A percentile compares a stretch with the other conserved stretches of the same genome.
These are phyloP conservation scores for Fusarium nematophilum DNA, from an alignment of 2,329 filamentous ascomycete species.

Conservation along the genomic window DNA sequence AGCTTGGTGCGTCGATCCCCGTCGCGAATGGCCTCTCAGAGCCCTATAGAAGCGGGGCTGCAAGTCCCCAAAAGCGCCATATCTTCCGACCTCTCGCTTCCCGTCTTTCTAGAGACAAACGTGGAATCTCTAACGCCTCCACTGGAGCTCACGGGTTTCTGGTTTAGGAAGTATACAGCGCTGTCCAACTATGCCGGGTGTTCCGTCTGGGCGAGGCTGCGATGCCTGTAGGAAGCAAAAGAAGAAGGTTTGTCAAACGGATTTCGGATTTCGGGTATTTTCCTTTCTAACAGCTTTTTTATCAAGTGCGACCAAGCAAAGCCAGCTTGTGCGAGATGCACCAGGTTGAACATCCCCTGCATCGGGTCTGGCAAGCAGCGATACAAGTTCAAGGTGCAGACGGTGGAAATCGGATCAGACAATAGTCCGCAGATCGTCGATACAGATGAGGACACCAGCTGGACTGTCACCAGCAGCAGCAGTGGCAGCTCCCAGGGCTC, in stretches of 20 bases:
- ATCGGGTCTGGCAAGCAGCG: slow-evolving; percentile 59
- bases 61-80: slow-evolving; percentile 2
- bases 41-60: slow-evolving; percentile 23
- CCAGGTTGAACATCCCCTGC: slow-evolving; percentile 57
- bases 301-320: slow-evolving; percentile 58
- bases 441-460: slow-evolving; percentile 11
- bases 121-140: neutral
- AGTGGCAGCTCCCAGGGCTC: slow-evolving; percentile 2
- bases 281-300: slow-evolving; percentile 3
- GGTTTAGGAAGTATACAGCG: slow-evolving; percentile 37
- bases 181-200: slow-evolving; percentile 58
- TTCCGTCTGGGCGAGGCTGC: slow-evolving; percentile 62
- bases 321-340: slow-evolving; percentile 58
- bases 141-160: slow-evolving; percentile 21
- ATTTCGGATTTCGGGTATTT: neutral
- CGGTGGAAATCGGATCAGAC: slow-evolving; percentile 15
- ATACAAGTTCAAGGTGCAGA: slow-evolving; percentile 60
- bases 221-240: slow-evolving; percentile 63
- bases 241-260: slow-evolving; percentile 58
- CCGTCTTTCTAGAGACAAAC: neutral
- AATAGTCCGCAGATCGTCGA: slow-evolving; percentile 10
- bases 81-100: slow-evolving; percentile 9
- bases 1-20: slow-evolving; percentile 7
- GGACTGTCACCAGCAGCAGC: neutral
- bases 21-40: slow-evolving; percentile 1